Conservation (phyloP, 805 yeast genomes). For the Tetrapisispora arboricola region DNA sequence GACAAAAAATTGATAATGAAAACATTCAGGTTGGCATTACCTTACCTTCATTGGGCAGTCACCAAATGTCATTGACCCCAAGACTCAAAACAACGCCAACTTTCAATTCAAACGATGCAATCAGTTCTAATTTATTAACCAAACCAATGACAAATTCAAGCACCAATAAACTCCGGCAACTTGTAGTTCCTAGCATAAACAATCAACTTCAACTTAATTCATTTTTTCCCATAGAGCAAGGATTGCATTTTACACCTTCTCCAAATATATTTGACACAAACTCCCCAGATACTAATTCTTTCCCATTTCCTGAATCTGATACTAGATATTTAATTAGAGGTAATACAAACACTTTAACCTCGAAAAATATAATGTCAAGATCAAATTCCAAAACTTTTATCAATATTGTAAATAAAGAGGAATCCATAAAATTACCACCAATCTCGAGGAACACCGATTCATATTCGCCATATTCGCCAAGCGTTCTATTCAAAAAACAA, state of each 20-base stretch:
- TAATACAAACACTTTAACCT: not conserved
- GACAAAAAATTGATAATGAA: not conserved
- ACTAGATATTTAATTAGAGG: not conserved
- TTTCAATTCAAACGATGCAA: not conserved
- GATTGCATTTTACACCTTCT: not conserved
- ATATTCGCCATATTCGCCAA: not conserved
- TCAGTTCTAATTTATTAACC: not conserved
- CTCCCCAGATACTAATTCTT: not conserved
- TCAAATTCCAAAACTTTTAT: too few species aligned
- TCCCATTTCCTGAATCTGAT: not conserved
- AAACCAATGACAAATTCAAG: not conserved
- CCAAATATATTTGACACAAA: not conserved
- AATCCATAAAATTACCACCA: conserved; percentile 1
- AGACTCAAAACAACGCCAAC: not conserved
- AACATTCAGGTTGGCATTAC: not conserved
- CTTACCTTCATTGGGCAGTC: conserved; percentile 2
- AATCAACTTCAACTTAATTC: not conserved
- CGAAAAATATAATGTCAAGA: too few species aligned
- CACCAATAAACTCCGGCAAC: too few species aligned
- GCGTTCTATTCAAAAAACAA: too few species aligned
- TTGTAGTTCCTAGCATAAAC: not conserved
- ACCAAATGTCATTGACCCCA: conserved; percentile 1
- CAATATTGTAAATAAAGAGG: too few species aligned
- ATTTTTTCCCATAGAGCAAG: not conserved
- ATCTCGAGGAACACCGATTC: not conserved